Evolutionary conservation across 371 early-diverging fungal species (phyloP), one percentile per base, ranked within the genome.

Genomic region (Mucor plumbeus): DNA sequence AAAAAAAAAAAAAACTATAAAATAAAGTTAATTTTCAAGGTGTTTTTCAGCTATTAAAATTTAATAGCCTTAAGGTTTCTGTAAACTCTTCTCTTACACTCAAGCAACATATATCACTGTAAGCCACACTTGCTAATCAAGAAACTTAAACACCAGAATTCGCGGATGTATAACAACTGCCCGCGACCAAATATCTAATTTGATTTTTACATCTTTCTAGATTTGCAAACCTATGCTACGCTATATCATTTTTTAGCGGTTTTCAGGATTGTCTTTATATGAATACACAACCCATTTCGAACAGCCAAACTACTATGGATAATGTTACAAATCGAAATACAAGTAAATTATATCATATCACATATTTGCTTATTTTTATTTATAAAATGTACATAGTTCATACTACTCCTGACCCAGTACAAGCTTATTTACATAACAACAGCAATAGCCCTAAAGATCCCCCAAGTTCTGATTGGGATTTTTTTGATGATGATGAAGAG

Each of bases 401-500:
- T 13, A 40, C 9, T 40, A 14, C 40, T 40, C 13, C 40, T 3
- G 17, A 15, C 7, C 44, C 44, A 7, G 44, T 3, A 44, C 44
- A 44, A 17, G 1, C 44, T 4, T 17, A 44, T 17, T 44, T 0
- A 15, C 44, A 7, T 7, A 44, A n/a, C n/a, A 7, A 15, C 44
- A 17, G 17, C 0, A 17, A 17, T 7, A 44, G 44, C 15, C 8
- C 17, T 8, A 44, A 44, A 17, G 17, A 17, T 17, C 44, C 5
- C 8, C 8, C 17, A 17, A 44, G 8, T 0, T 44, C 17, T n/a
- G 53, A 53, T 10, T 53, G 21, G 21, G 53, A 53, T 14, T 21
- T 53, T 8, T 53, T 53, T 53, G 53, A 13, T 31, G 53, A 53
- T 31, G 53, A 53, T 26, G 53, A 53, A 13, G 53, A 53, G 31